Evolutionary conservation across 2,329 filamentous ascomycete genomes (phyloP).

Genomic region (Ophiostoma novo-ulmi): DNA sequence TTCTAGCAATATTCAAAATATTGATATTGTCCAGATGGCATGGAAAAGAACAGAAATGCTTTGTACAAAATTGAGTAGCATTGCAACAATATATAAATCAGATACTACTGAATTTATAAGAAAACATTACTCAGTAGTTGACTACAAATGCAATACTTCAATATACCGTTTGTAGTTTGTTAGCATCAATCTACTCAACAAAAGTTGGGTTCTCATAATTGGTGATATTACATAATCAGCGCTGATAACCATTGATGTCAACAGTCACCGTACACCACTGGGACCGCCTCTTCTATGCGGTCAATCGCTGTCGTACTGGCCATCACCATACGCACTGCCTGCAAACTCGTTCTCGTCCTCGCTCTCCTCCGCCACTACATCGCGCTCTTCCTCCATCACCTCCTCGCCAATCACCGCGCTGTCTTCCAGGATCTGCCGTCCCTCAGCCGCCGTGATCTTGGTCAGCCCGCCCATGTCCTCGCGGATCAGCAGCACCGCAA

Average conservation of each 20-base stretch:
- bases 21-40: too few species aligned
- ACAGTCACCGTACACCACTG: too few species aligned
- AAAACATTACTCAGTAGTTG: too few species aligned
- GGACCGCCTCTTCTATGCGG: too few species aligned
- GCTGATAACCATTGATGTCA: neutral
- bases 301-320: neutral
- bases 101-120: too few species aligned
- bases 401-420: conserved; percentile 63
- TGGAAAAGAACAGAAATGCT: too few species aligned
- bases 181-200: too few species aligned
- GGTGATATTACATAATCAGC: neutral
- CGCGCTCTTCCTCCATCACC: conserved; percentile 60
- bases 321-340: neutral
- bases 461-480: conserved; percentile 45
- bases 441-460: conserved; percentile 31
- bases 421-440: conserved; percentile 55
- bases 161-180: too few species aligned
- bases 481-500: conserved; percentile 50
- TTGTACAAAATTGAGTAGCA: too few species aligned
- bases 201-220: neutral
- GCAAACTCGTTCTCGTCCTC: conserved; percentile 11
- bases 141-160: too few species aligned
- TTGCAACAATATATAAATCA: too few species aligned
- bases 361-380: conserved; percentile 42
- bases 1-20: too few species aligned